Base-by-base conservation (phyloP, 805 yeast genomes). In the Ascoidea rubescens region DNA sequence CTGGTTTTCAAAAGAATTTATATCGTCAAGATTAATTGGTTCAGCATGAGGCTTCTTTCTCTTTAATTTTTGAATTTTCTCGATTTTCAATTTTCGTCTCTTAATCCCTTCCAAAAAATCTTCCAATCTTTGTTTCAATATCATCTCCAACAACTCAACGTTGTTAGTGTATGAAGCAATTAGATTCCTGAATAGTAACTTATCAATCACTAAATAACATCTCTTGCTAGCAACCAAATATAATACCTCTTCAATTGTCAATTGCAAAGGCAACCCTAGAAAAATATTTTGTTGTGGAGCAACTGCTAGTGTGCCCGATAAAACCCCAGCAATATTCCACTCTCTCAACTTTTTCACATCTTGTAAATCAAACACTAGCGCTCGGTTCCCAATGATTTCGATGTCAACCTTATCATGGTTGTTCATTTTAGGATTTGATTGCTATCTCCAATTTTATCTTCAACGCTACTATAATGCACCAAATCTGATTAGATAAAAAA, bases 231-330 rank as follows among this genome's bases (percentile, higher is more conserved):
- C 67, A 6, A 82, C 70, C 32, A 89, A 68, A 79, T 86, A 86
- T 8, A 79, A 55, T 0, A 82, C 79, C 60, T 91, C 98, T 64
- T 87, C 95, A 0, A 78, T 65, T 66, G 79, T 73, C 47, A 91
- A 68, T 59, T 80, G 78, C 50, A 93, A 65, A 0, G 99, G 99
- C 2, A 90, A 66, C 0, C 96, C 95, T 46, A 87, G 69, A 60
- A 90, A 84, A n/a, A 82, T 71, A 60, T 88, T 89, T 61, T 91
- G 99, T 64, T 93, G 99, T 1, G 97, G 93, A n/a, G 90, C 88
- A 48, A 80, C 73, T 0, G 96, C 86, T 33, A 93, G 67, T 0
- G 96, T 85, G 0, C 99, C 99, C 0, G 78, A 68, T 14, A 91
- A 69, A 1, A 83, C 78, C 0, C 99, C 99, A 28, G 80, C 72